A percentile compares a stretch with the other conserved stretches of the same genome.
phyloP scores from a whole-genome alignment of 495 filamentous ascomycete species.

The Lepraria neglecta region DNA sequence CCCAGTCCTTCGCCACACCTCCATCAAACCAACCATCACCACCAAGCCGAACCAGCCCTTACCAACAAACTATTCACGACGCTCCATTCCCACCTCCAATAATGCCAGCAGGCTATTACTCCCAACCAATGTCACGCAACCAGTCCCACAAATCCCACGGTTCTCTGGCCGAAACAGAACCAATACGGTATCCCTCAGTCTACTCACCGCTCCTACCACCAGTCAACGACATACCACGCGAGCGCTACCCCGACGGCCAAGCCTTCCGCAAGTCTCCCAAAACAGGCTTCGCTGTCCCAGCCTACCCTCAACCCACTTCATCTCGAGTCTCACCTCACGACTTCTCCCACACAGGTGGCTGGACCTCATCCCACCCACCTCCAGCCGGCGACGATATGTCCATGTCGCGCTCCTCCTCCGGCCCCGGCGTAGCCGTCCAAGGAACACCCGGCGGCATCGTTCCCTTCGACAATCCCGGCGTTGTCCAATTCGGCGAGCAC shows the following conservation, averaged over 20 bases:
- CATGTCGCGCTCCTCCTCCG: slow-evolving; percentile 27
- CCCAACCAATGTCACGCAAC: slow-evolving; percentile 53
- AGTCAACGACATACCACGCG: slow-evolving; percentile 16
- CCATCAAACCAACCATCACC: slow-evolving; percentile 11
- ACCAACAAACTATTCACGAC: slow-evolving; percentile 8
- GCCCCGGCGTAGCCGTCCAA: slow-evolving; percentile 24
- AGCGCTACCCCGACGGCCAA: slow-evolving; percentile 23
- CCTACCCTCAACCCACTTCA: slow-evolving; percentile 22
- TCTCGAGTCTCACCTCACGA: slow-evolving; percentile 26
- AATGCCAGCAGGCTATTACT: slow-evolving; percentile 40
- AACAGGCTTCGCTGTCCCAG: slow-evolving; percentile 14
- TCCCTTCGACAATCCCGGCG: slow-evolving; percentile 18
- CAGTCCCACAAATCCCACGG: slow-evolving; percentile 34
- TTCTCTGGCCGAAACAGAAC: slow-evolving; percentile 28
- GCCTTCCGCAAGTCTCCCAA: slow-evolving; percentile 26
- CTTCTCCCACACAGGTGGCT: slow-evolving; percentile 16
- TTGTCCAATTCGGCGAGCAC: slow-evolving; percentile 26
- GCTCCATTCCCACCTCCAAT: slow-evolving; percentile 18
- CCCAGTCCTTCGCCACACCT: slow-evolving; percentile 17
- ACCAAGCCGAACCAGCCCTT: slow-evolving; percentile 15
- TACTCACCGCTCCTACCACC: slow-evolving; percentile 12
- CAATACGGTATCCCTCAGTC: slow-evolving; percentile 15
- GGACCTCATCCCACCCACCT: slow-evolving; percentile 6
- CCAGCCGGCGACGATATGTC: not conserved
- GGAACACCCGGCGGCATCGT: slow-evolving; percentile 20